phyloP scores from a whole-genome alignment of 2,329 filamentous ascomycete species.

The Allantophomopsis cytisporea region DNA sequence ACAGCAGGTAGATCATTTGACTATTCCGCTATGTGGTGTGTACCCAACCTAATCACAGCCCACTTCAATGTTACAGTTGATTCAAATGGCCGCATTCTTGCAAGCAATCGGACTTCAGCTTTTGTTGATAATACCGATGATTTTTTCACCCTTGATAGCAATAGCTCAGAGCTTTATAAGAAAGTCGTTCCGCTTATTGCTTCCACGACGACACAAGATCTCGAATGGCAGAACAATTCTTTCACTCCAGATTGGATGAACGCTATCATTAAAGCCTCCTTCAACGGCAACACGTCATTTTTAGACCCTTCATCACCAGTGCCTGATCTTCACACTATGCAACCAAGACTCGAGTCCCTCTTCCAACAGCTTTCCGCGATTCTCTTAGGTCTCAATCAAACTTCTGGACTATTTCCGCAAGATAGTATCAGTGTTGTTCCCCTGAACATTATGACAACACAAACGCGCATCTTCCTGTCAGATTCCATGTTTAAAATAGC shows the following conservation, averaged over 20 bases:
- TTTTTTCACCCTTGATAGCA: slow-evolving; percentile 2
- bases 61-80: slow-evolving; percentile 21
- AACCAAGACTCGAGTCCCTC: slow-evolving; percentile 10
- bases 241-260: slow-evolving; percentile 29
- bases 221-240: slow-evolving; percentile 32
- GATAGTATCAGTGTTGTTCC: too few relatives aligned
- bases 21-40: slow-evolving; percentile 20
- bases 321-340: slow-evolving; percentile 18
- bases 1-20: slow-evolving; percentile 1
- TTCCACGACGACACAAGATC: neutral
- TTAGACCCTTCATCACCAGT: slow-evolving; percentile 20
- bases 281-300: slow-evolving; percentile 15
- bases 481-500: slow-evolving; percentile 28
- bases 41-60: slow-evolving; percentile 17
- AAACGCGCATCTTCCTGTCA: slow-evolving; percentile 34
- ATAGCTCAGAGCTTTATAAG: neutral
- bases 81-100: slow-evolving; percentile 15
- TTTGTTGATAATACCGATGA: neutral
- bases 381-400: slow-evolving; percentile 25
- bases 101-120: slow-evolving; percentile 3
- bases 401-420: too few relatives aligned
- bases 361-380: slow-evolving; percentile 27
- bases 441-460: too few relatives aligned
- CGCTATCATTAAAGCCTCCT: slow-evolving; percentile 24
- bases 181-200: slow-evolving; percentile 3